Percentiles rank a stretch among this genome's conserved stretches.
Conservation (phyloP, 2,329 filamentous ascomycete species). For the Blumeria hordei region DNA sequence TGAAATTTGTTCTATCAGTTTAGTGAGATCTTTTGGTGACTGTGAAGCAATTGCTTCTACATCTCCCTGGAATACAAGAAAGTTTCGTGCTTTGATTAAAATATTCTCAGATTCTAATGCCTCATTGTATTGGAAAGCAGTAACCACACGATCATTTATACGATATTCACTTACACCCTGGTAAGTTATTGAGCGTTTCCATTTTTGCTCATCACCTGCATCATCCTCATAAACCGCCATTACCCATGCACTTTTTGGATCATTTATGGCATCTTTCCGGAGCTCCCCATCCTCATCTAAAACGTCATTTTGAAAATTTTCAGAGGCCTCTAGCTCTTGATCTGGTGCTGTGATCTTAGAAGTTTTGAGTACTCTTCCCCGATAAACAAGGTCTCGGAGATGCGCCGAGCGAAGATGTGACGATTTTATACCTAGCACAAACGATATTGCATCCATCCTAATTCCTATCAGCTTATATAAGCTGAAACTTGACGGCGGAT, state of each 20-base stretch:
- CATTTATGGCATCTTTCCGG: slow-evolving; percentile 43
- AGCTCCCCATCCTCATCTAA: slow-evolving; percentile 19
- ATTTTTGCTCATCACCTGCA: slow-evolving; percentile 77
- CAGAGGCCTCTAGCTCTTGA: no score
- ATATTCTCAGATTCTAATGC: slow-evolving; percentile 86
- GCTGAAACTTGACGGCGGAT: no score
- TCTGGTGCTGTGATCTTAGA: slow-evolving; percentile 58
- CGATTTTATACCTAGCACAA: slow-evolving; percentile 94
- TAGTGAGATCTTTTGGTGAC: slow-evolving; percentile 77
- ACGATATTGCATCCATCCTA: slow-evolving; percentile 98
- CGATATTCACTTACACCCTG: slow-evolving; percentile 82
- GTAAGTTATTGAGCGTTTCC: slow-evolving; percentile 86
- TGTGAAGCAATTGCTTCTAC: slow-evolving; percentile 93
- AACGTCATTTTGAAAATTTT: neutral
- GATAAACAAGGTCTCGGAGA: slow-evolving; percentile 84
- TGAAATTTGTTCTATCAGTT: slow-evolving; percentile 90
- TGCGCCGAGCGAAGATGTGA: slow-evolving; percentile 91
- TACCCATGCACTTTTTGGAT: slow-evolving; percentile 91
- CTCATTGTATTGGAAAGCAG: slow-evolving; percentile 79
- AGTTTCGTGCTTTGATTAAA: slow-evolving; percentile 91
- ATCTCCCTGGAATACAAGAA: slow-evolving; percentile 94
- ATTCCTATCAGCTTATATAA: slow-evolving; percentile 7
- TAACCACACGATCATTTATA: slow-evolving; percentile 80
- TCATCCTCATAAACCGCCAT: slow-evolving; percentile 99
- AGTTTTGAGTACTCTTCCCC: slow-evolving; percentile 74